Evolutionary conservation across 106 monocot species (phyloP).

Genomic region (Allium sativum): DNA sequence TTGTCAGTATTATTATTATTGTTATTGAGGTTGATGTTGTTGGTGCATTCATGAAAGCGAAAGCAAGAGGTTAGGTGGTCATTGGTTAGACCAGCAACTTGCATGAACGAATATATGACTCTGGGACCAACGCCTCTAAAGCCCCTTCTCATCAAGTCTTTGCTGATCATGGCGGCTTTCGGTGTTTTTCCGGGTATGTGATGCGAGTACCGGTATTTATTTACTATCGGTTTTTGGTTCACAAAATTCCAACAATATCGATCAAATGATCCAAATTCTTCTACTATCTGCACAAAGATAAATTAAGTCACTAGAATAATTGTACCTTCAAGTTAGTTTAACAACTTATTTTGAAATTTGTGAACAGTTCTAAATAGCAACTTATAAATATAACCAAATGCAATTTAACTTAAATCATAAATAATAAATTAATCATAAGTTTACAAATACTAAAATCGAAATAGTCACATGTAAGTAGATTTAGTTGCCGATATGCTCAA

Average conservation of each 20-base stretch:
- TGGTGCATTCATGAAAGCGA: constrained; percentile 5
- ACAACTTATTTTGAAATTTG: no score
- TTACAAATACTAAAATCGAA: no score
- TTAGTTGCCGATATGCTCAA: no score
- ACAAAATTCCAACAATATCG: constrained; percentile 56
- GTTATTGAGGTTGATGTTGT: no score
- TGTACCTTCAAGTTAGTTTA: background rate
- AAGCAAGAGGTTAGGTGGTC: constrained; percentile 57
- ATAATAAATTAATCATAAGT: no score
- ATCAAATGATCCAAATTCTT: constrained; percentile 59
- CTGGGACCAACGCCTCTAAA: constrained; percentile 53
- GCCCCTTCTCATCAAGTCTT: constrained; percentile 52
- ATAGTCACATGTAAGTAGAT: no score
- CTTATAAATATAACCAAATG: no score
- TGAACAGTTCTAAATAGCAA: no score
- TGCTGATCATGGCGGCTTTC: constrained; percentile 61
- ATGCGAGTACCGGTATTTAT: constrained; percentile 34
- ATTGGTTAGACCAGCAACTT: constrained; percentile 44
- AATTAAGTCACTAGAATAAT: background rate
- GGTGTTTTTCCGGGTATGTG: constrained; percentile 55
- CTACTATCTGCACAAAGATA: constrained; percentile 25
- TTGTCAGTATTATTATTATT: background rate
- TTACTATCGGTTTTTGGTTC: constrained; percentile 47
- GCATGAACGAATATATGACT: constrained; percentile 55
- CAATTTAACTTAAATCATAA: no score